Conservation (phyloP, 2,329 filamentous ascomycete genomes). For the Gaeumannomyces sp. region DNA sequence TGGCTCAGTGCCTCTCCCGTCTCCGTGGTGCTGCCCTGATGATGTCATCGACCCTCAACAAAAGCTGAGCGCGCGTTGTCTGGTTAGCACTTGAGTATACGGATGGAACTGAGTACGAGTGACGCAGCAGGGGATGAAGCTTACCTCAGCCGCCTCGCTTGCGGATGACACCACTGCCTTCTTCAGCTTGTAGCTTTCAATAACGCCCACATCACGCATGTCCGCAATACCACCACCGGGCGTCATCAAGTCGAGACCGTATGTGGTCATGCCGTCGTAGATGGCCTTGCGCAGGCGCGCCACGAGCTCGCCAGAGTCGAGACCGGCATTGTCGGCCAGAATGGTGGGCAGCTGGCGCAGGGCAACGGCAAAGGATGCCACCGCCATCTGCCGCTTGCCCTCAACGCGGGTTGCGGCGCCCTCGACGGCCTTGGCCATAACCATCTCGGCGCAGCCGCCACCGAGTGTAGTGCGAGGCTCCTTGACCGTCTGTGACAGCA, state of each 20-base stretch:
- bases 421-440: slow-evolving; percentile 98
- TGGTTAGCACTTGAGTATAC: background rate
- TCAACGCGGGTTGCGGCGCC: slow-evolving; percentile 88
- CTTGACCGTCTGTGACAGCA: slow-evolving; percentile 92
- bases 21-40: slow-evolving; percentile 86
- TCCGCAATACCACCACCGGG: slow-evolving; percentile 90
- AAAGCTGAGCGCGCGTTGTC: slow-evolving; percentile 50
- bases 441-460: slow-evolving; percentile 95
- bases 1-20: slow-evolving; percentile 51
- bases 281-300: slow-evolving; percentile 87
- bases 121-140: slow-evolving; percentile 22
- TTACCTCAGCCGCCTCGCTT: slow-evolving; percentile 91
- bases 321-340: slow-evolving; percentile 91
- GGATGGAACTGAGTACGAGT: background rate
- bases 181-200: slow-evolving; percentile 99
- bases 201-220: slow-evolving; percentile 90
- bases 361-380: slow-evolving; percentile 81
- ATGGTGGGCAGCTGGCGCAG: slow-evolving; percentile 93
- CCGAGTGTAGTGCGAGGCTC: slow-evolving; percentile 92
- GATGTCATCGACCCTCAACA: slow-evolving; percentile 95
- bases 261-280: slow-evolving; percentile 89
- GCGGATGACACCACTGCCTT: slow-evolving; percentile 94
- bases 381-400: slow-evolving; percentile 93
- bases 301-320: slow-evolving; percentile 92
- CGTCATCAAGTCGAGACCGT: slow-evolving; percentile 80